Conservation (phyloP, 1,284 basidiomycete species). For the Volvariella volvacea region DNA sequence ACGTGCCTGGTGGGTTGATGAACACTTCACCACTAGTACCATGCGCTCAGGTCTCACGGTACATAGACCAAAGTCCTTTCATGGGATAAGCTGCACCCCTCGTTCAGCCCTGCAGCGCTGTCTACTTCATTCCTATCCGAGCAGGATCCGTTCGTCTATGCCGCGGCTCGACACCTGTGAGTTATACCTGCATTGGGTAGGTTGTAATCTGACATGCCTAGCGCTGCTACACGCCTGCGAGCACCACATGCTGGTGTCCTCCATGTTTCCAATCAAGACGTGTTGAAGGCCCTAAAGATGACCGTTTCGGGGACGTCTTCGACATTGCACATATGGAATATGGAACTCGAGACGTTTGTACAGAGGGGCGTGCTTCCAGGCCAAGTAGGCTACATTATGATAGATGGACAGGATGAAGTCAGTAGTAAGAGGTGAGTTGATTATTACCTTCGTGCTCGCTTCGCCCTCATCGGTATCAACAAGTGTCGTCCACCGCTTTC, state of each 20-base stretch:
- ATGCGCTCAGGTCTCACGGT: no score
- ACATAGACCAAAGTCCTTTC: conserved; percentile 41
- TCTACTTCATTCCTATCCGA: conserved; percentile 59
- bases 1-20: neutral
- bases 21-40: no score
- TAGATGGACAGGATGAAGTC: conserved; percentile 49
- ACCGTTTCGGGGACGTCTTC: conserved; percentile 63
- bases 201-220: conserved; percentile 17
- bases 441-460: neutral
- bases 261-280: conserved; percentile 37
- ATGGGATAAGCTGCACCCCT: conserved; percentile 51
- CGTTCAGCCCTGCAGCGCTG: conserved; percentile 19
- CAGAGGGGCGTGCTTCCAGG: conserved; percentile 23
- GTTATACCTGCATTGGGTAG: conserved; percentile 15
- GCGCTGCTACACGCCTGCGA: conserved; percentile 36
- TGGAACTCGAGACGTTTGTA: conserved; percentile 40
- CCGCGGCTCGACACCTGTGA: conserved; percentile 52
- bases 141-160: conserved; percentile 42
- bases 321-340: conserved; percentile 54
- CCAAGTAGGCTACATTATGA: conserved; percentile 27
- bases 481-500: conserved; percentile 55
- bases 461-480: conserved; percentile 1
- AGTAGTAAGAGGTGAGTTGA: conserved; percentile 45
- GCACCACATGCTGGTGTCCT: conserved; percentile 29
- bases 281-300: conserved; percentile 45